A percentile compares a stretch with the other conserved stretches of the same genome.
phyloP scores from a whole-genome alignment of 2,329 filamentous ascomycete genomes.

The Phialophora verrucosa region DNA sequence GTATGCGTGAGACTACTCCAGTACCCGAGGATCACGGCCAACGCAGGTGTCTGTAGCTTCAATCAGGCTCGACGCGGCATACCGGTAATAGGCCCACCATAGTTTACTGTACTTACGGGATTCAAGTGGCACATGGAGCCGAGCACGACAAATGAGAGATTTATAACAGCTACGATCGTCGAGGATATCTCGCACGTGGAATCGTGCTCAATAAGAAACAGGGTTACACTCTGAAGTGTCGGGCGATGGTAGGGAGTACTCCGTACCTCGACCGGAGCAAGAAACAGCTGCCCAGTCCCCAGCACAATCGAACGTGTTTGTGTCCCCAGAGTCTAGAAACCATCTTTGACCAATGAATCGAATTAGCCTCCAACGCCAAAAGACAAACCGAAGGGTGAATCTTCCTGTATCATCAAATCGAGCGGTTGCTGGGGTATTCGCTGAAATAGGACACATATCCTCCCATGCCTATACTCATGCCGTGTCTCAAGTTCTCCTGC shows the following conservation, averaged over 20 bases:
- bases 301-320: neutral
- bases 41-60: no score
- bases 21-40: no score
- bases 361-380: neutral
- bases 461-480: neutral
- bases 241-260: neutral
- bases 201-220: neutral
- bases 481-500: neutral
- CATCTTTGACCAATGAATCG: neutral
- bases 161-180: neutral
- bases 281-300: neutral
- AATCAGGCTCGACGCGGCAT: no score
- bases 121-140: neutral
- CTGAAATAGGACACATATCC: neutral
- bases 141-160: neutral
- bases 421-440: conserved; percentile 1
- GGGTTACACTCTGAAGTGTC: neutral
- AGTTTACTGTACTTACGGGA: neutral
- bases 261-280: no score
- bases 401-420: neutral
- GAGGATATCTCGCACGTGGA: neutral
- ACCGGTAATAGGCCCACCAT: no score
- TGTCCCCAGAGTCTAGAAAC: neutral
- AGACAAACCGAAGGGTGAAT: neutral
- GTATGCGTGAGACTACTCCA: no score